Percentiles rank a stretch among this genome's conserved stretches.
These are phyloP conservation scores for Chalaropsis ovoidea DNA, from an alignment of 2,329 filamentous ascomycete genomes.

Conservation along the genomic window DNA sequence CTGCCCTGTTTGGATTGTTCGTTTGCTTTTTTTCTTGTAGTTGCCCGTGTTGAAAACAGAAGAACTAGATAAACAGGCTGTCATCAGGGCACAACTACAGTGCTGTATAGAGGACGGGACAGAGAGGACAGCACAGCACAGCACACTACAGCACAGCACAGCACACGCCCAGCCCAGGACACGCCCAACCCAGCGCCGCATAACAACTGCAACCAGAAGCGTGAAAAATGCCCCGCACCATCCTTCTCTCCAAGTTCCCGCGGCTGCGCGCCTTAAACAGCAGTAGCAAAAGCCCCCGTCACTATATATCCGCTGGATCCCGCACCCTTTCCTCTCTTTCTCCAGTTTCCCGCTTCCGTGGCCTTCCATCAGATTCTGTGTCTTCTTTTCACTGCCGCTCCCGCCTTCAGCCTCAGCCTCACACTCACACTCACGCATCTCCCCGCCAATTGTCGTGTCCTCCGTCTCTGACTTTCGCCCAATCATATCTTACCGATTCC, in stretches of 20 bases:
- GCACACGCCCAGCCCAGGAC: too few relatives aligned
- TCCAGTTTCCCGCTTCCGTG: constrained; percentile 24
- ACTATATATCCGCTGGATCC: constrained; percentile 22
- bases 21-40: not conserved
- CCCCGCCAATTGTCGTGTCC: constrained; percentile 23
- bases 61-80: too few relatives aligned
- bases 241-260: constrained; percentile 29
- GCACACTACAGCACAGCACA: too few relatives aligned
- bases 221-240: constrained; percentile 39
- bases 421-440: constrained; percentile 13
- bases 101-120: too few relatives aligned
- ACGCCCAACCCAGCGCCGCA: too few relatives aligned
- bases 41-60: not conserved
- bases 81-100: too few relatives aligned
- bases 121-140: too few relatives aligned
- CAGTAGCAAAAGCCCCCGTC: constrained; percentile 12
- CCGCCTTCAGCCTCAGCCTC: constrained; percentile 15
- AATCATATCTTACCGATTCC: constrained; percentile 45
- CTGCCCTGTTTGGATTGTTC: not conserved
- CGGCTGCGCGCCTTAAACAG: constrained; percentile 16
- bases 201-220: too few relatives aligned
- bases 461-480: constrained; percentile 26
- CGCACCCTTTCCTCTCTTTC: constrained; percentile 24
- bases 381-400: constrained; percentile 16
- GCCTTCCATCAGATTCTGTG: constrained; percentile 21